Evolutionary conservation across 768 basidiomycete genomes (phyloP), one percentile per base, ranked within the genome.

Genomic region (Ramaria rubella): DNA sequence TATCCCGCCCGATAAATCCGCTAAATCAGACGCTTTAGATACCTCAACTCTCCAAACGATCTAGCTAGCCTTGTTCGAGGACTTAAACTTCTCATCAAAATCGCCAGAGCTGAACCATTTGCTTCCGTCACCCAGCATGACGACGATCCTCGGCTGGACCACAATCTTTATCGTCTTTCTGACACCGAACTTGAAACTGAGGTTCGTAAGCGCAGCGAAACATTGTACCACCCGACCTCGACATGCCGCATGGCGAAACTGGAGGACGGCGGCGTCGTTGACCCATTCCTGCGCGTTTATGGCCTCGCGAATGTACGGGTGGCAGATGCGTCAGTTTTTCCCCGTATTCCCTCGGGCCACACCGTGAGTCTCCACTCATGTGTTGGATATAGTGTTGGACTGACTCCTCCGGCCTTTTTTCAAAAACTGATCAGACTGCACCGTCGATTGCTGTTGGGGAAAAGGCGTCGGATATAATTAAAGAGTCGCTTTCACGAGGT

Each of bases 11-110:
- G n/a, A n/a, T n/a, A n/a, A n/a, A n/a, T n/a, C n/a, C 5, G 24
- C 29, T 44, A 17, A 36, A 27, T 24, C 68, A 44, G 48, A 15
- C 33, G 14, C 70, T 9, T 7, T 23, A 79, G 77, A 50, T 79
- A 79, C 59, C 70, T 79, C 26, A 65, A 69, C 0, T 72, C 71
- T 1, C 59, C 67, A 49, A 72, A 77, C 49, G 77, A 79, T 55
- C 21, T 76, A 9, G 67, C 69, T 21, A 65, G 60, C 5, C 59
- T 79, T 54, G 61, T 74, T 21, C 76, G 78, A 15, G 77, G 71
- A n/a, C 60, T 75, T 34, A 70, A 72, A 30, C 60, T 72, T 24
- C 67, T 75, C 19, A 56, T 69, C 51, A 73, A 70, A 49, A 70
- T 79, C 31, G 31, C 43, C 6, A 30, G 49, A 19, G 24, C 56